Conservation (phyloP, 495 filamentous ascomycete genomes). For the Hypomontagnella submonticulosa region DNA sequence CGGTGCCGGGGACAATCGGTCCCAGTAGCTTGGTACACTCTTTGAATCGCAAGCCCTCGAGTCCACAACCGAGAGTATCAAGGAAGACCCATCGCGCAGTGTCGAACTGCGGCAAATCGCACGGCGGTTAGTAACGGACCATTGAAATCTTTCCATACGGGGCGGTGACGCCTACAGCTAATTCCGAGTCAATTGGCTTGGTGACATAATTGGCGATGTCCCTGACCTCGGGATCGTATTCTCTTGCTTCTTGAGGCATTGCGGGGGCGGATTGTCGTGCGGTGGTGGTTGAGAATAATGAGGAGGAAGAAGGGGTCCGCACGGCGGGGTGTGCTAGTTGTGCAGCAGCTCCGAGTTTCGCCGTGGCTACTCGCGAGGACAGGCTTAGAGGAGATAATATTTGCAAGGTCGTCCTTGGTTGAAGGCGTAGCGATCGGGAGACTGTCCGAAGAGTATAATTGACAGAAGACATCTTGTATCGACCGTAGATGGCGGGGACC, state of each 20-base stretch:
- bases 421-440: conserved; percentile 49
- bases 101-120: conserved; percentile 74
- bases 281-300: conserved; percentile 67
- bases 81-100: conserved; percentile 90
- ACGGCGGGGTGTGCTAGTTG: conserved; percentile 21
- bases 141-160: background rate
- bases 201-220: conserved; percentile 95
- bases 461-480: conserved; percentile 48
- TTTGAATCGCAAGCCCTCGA: conserved; percentile 94
- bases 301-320: conserved; percentile 31
- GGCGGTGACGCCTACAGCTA: conserved; percentile 74
- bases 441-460: conserved; percentile 47
- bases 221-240: conserved; percentile 89
- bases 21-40: conserved; percentile 95
- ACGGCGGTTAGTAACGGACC: conserved; percentile 39
- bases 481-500: conserved; percentile 4
- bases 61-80: conserved; percentile 95
- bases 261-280: conserved; percentile 63
- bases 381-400: conserved; percentile 29
- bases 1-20: conserved; percentile 89
- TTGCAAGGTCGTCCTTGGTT: conserved; percentile 36
- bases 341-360: conserved; percentile 44
- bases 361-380: conserved; percentile 31
- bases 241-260: conserved; percentile 60
- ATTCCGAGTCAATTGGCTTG: conserved; percentile 87